Percentiles rank a stretch among this genome's conserved stretches.
phyloP scores from a whole-genome alignment of 352 stramenopile species.

The Phytophthora pistaciae region DNA sequence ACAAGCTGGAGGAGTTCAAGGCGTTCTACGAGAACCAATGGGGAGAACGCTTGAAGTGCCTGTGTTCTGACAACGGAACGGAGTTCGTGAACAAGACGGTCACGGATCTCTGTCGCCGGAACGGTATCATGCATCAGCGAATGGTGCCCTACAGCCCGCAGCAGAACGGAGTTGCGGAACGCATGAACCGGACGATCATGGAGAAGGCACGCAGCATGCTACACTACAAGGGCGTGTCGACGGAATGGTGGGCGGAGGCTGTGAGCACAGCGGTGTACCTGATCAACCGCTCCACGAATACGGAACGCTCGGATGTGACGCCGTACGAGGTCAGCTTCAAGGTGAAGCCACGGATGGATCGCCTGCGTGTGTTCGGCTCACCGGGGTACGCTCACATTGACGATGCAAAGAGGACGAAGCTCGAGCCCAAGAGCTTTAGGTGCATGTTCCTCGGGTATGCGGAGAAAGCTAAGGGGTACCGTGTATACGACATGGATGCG shows the following conservation, averaged over 20 bases:
- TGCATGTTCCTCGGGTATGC: conserved; percentile 14
- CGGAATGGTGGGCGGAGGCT: background rate
- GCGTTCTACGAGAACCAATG: too few relatives aligned
- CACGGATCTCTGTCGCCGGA: too few relatives aligned
- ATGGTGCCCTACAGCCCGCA: too few relatives aligned
- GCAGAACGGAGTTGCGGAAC: too few relatives aligned
- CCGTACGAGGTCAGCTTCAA: background rate
- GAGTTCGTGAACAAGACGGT: too few relatives aligned
- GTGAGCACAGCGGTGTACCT: background rate
- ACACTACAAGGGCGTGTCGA: background rate
- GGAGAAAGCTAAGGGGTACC: conserved; percentile 24
- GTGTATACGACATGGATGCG: conserved; percentile 24
- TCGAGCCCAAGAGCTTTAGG: background rate
- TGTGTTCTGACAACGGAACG: too few relatives aligned
- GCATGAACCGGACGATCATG: too few relatives aligned
- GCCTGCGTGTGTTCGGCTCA: background rate
- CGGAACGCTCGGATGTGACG: background rate
- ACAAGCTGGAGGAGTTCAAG: too few relatives aligned
- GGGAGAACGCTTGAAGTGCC: too few relatives aligned
- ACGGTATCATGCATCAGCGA: too few relatives aligned
- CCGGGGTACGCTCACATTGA: background rate
- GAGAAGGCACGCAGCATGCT: background rate
- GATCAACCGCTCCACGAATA: background rate
- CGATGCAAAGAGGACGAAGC: background rate
- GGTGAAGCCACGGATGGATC: background rate